Percentiles rank a stretch among this genome's conserved stretches.
These are phyloP conservation scores for Chaetomium globosum DNA, from an alignment of 2,329 filamentous ascomycete genomes.

Conservation along the genomic window DNA sequence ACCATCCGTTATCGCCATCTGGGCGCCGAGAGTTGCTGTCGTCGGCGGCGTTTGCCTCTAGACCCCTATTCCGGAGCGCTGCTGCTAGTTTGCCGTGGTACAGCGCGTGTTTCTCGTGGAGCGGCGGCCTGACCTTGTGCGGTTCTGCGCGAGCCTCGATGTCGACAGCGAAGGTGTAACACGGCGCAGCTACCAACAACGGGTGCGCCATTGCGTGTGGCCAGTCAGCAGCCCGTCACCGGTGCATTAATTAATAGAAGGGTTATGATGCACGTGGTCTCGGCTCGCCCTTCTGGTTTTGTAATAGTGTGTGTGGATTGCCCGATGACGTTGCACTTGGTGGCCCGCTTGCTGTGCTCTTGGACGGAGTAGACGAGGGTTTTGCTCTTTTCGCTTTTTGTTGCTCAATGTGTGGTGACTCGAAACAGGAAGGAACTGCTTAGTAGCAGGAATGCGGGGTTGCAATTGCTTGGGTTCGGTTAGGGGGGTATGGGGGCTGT, in stretches of 20 bases:
- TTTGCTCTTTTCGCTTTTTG: not conserved
- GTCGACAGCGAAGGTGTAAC: not conserved
- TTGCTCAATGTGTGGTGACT: not conserved
- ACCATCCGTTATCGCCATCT: not conserved
- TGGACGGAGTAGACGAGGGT: not conserved
- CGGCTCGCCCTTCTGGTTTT: not conserved
- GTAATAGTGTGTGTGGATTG: not conserved
- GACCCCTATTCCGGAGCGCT: not conserved
- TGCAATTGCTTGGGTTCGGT: too few relatives aligned
- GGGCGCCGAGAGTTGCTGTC: not conserved
- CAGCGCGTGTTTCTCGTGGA: not conserved
- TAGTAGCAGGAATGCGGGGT: conserved; percentile 3
- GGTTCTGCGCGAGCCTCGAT: not conserved
- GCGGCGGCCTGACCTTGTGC: not conserved
- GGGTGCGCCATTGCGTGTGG: not conserved
- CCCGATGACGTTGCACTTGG: not conserved
- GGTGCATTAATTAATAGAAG: not conserved
- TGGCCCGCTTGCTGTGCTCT: not conserved
- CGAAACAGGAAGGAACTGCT: conserved; percentile 1
- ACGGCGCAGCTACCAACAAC: not conserved
- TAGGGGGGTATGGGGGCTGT: not conserved
- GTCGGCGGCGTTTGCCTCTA: not conserved
- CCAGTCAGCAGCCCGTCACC: not conserved
- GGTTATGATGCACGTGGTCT: not conserved
- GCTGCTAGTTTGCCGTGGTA: not conserved